phyloP scores from a whole-genome alignment of 192 early-diverging fungal species.

The Allomyces macrogynus region DNA sequence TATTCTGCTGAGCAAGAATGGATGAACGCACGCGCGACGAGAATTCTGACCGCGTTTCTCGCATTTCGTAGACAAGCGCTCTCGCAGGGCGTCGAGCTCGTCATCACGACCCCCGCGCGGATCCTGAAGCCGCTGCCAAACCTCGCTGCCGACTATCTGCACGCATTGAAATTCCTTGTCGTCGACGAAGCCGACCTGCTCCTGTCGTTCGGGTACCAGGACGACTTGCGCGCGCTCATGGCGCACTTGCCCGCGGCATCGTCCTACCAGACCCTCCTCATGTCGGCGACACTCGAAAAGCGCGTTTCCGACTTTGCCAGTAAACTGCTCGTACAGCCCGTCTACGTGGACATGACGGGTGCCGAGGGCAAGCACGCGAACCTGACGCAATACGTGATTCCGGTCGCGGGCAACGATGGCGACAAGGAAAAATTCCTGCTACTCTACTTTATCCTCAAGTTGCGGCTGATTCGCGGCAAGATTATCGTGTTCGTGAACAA shows the following conservation, averaged over 20 bases:
- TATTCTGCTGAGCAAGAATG: not conserved
- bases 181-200: slow-evolving; percentile 95
- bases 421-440: slow-evolving; percentile 79
- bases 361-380: slow-evolving; percentile 10
- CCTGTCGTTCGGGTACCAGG: slow-evolving; percentile 79
- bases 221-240: slow-evolving; percentile 62
- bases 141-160: slow-evolving; percentile 8
- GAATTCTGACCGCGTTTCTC: not conserved
- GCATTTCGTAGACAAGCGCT: slow-evolving; percentile 39
- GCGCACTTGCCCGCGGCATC: slow-evolving; percentile 53
- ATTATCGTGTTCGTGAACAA: slow-evolving; percentile 89
- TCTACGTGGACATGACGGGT: not conserved
- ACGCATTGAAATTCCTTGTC: slow-evolving; percentile 27
- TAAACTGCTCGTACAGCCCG: not conserved
- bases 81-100: slow-evolving; percentile 63
- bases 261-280: slow-evolving; percentile 66
- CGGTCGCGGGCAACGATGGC: slow-evolving; percentile 18
- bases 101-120: slow-evolving; percentile 71
- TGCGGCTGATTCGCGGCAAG: slow-evolving; percentile 74
- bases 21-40: not conserved
- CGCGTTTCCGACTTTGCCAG: not conserved
- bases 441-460: slow-evolving; percentile 72
- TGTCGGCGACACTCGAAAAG: slow-evolving; percentile 64
- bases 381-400: slow-evolving; percentile 40
- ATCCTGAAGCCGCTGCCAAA: slow-evolving; percentile 51